These are phyloP conservation scores for Colletotrichum simmondsii DNA, from an alignment of 2,329 filamentous ascomycete species.

Conservation along the genomic window DNA sequence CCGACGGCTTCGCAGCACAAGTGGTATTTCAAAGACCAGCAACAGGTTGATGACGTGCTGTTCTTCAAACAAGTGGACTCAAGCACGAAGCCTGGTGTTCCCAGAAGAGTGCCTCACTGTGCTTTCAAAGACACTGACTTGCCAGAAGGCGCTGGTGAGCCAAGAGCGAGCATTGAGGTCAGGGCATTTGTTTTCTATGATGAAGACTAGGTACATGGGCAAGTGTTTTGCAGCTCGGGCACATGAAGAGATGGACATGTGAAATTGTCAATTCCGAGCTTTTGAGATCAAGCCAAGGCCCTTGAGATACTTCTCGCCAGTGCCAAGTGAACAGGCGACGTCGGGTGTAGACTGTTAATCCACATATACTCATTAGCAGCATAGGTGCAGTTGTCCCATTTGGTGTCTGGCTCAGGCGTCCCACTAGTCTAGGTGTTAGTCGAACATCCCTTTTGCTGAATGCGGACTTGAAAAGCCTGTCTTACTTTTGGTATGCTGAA, in stretches of 20 bases:
- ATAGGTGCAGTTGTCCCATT: conserved; percentile 3
- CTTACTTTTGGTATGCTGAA: background rate
- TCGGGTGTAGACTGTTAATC: background rate
- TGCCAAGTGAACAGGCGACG: background rate
- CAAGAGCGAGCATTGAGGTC: conserved; percentile 77
- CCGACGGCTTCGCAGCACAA: conserved; percentile 55
- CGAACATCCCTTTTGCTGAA: too few relatives aligned
- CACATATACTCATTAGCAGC: background rate
- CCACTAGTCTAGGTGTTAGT: background rate
- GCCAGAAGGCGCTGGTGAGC: conserved; percentile 64
- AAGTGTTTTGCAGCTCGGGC: too few relatives aligned
- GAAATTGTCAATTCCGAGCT: background rate
- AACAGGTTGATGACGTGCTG: conserved; percentile 64
- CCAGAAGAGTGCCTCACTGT: conserved; percentile 60
- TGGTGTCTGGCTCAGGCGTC: background rate
- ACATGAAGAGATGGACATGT: too few relatives aligned
- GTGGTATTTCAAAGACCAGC: conserved; percentile 65
- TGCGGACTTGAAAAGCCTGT: too few relatives aligned
- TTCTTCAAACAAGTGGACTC: conserved; percentile 75
- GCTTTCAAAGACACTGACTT: conserved; percentile 56
- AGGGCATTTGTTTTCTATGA: conserved; percentile 71
- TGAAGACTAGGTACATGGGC: conserved; percentile 27
- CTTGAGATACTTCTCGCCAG: background rate
- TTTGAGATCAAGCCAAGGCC: background rate
- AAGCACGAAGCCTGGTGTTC: conserved; percentile 57